Evolutionary conservation across 306 rosid species (phyloP), one percentile per base, ranked within the genome.

Genomic region (Potentilla sterilis): DNA sequence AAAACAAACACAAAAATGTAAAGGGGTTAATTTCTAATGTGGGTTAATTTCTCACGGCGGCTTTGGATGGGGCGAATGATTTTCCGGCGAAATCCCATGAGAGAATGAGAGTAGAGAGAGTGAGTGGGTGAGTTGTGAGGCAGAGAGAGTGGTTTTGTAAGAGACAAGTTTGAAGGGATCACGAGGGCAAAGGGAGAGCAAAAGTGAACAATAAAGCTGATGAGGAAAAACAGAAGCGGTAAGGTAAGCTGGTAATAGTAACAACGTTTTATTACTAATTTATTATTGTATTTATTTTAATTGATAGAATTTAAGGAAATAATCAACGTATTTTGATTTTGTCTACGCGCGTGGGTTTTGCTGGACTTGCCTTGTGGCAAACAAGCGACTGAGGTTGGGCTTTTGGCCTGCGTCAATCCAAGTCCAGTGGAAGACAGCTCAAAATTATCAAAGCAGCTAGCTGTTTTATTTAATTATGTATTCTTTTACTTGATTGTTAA

Each of bases 51-150:
- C 22, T 61, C 72, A 47, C 5, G 73, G 18, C 18, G 81, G 77
- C 32, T 74, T 38, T 12, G 81, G 77, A 80, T 42, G 34, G 65
- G 42, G 34, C 68, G 35, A 51, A 52, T 19, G 51, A 72, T 80
- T 79, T 69, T 41, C 88, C 88, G 84, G 84, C 65, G 71, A 78
- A 58, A 22, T 44, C 77, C 91, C 97, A 90, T 88, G 14, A 3
- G 40, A n/a, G n/a, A 66, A 47, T 55, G 15, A 41, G 46, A 69
- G 51, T 75, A 75, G 57, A n/a, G 58, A 47, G 82, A 55, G 76
- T 24, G 69, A 8, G 70, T 59, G 18, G 81, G 77, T 49, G n/a
- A 28, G 77, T 6, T 14, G 46, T 10, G 44, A 5, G 70, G 70
- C 64, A 0, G 68, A 28, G 67, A 52, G 77, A 37, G 72, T n/a